Base-by-base conservation (phyloP, 2,329 filamentous ascomycete species). In the Trichoderma oligosporum region DNA sequence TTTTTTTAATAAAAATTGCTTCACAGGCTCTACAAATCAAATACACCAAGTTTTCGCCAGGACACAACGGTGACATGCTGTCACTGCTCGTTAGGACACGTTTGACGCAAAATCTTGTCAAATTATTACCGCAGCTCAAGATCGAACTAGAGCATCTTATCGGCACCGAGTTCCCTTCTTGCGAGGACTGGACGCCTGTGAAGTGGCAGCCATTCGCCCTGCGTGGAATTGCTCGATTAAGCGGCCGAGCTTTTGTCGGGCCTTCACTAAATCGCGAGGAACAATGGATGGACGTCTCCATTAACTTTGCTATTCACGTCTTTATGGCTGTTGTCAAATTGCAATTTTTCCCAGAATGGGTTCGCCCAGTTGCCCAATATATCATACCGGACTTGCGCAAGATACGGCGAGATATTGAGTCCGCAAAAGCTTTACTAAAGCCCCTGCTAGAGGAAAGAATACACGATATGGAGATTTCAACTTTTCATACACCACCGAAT, bases 141-240 rank as follows among this genome's bases (percentile, higher is more conserved):
- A 67, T 72, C 22, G 78, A 80, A 63, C 67, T 81, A 18, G 75
- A 80, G 58, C 68, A 73, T 59, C 72, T 79, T 24, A 60, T 77
- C 5, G 72, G 70, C 9, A 73, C 74, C 1, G 78, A 80, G 63
- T 79, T 81, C 38, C 77, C 78, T 4, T 66, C 71, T 14, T 81
- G 78, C 61, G 68, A 76, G 55, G 80, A 83, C 60, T 84, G 82
- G 82, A 82, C 77, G 1, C 65, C 78, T 0, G 75, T 82, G 49
- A 77, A 75, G 61, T 74, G 82, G 62, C 78, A 81, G 35, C 75
- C 76, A 0, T 78, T 82, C 57, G 70, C 80, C 41, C 71, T 83
- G 2, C 72, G 78, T 20, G 73, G 78, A 4, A 71, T 85, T 9
- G 77, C 81, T 6, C 76, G 80, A 2, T 63, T 84, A 20, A 82